Evolutionary conservation across 2,329 filamentous ascomycete species (phyloP), one percentile per base, ranked within the genome.

Genomic region (Nannizziopsis arthrosporioides): DNA sequence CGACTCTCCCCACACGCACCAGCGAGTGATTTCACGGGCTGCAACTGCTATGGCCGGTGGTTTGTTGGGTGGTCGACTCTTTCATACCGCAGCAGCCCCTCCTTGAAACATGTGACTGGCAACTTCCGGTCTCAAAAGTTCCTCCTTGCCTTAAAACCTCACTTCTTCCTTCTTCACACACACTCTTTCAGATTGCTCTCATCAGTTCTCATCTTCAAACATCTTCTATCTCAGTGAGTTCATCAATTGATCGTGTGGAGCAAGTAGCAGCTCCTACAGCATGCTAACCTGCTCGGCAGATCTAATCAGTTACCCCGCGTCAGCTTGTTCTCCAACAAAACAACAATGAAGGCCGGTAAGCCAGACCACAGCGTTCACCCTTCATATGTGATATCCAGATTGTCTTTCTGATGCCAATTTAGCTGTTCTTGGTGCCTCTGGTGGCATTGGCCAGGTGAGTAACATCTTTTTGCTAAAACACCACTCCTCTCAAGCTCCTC

Each of bases 381-480:
- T 34, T 17, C 30, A 3, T 27, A 27, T 12, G 27, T 34, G 17
- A 11, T 17, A 51, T 18, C 17, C 22, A 10, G 19, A 27, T 31
- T 27, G 12, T 38, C n/a, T 45, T 37, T 27, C 59, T 63, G 31
- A 63, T 41, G 32, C 51, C 50, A 35, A 18, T 45, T 47, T 57
- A 78, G 76, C 75, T 65, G 90, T 98, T 75, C 88, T 92, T 73
- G 92, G 92, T 72, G 92, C 90, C 67, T 82, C 90, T 69, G 92
- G 92, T 73, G 92, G 92, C 75, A 98, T 98, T 81, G 92, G 90
- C 71, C 90, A 95, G 82, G 89, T 93, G 67, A 61, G 73, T 65
- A 17, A 3, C 15, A 18, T 22, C 12, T 41, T 10, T 19, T 15
- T 27, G 40, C n/a, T n/a, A n/a, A n/a, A n/a, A 32, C 14, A 18